Evolutionary conservation across 768 basidiomycete genomes (phyloP).

Genomic region (Podaxis sp.): DNA sequence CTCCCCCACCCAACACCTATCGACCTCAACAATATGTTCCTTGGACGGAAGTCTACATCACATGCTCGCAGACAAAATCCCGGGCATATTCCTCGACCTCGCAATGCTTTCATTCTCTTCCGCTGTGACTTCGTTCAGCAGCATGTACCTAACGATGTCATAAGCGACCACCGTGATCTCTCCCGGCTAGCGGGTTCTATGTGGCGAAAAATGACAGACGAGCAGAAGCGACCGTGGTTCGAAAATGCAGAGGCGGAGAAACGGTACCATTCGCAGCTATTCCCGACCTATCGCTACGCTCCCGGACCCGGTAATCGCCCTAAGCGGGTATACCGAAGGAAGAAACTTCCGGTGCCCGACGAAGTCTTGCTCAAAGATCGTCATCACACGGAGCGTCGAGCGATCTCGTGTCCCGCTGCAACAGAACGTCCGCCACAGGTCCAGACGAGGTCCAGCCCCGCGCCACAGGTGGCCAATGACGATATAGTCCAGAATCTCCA

Average conservation of each 20-base stretch:
- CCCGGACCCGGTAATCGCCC: not conserved
- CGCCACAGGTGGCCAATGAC: not conserved
- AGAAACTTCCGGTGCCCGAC: not conserved
- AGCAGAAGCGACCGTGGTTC: constrained; percentile 7
- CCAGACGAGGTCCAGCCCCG: not conserved
- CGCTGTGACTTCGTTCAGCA: constrained; percentile 71
- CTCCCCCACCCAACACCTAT: not conserved
- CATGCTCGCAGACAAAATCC: constrained; percentile 48
- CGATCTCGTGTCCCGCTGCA: not conserved
- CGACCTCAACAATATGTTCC: not conserved
- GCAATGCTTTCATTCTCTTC: constrained; percentile 82
- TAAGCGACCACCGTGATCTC: constrained; percentile 12
- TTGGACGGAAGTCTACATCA: constrained; percentile 30
- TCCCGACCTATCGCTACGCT: constrained; percentile 2
- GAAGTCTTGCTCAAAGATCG: not conserved
- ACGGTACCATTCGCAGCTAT: not conserved
- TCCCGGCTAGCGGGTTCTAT: constrained; percentile 4
- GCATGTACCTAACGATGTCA: constrained; percentile 1
- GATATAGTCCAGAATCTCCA: not conserved
- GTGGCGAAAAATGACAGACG: constrained; percentile 11
- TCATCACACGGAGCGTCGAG: not conserved
- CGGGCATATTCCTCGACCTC: constrained; percentile 67
- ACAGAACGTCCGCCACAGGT: not conserved
- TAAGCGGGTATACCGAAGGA: constrained; percentile 6
- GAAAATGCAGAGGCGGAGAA: constrained; percentile 10